phyloP scores from a whole-genome alignment of 1,284 basidiomycete species.

The Pisolithus thermaeus region DNA sequence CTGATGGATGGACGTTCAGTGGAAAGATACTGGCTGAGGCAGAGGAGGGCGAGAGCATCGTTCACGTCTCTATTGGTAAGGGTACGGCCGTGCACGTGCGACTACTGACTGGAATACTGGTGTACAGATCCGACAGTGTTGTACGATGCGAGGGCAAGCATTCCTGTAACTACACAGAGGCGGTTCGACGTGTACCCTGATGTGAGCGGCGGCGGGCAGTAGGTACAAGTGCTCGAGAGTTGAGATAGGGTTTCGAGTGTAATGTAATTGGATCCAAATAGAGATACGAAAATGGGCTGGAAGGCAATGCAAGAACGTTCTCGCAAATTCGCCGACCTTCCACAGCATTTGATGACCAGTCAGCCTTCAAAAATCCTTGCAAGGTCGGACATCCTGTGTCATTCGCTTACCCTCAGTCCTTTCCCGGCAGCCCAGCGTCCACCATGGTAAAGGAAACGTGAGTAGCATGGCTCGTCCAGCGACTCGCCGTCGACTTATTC shows the following conservation, averaged over 20 bases:
- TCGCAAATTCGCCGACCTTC: conserved; percentile 33
- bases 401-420: conserved; percentile 14
- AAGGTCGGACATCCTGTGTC: conserved; percentile 9
- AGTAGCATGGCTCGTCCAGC: conserved; percentile 16
- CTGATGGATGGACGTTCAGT: conserved; percentile 36
- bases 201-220: conserved; percentile 35
- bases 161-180: conserved; percentile 84
- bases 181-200: conserved; percentile 91
- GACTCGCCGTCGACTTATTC: conserved; percentile 9
- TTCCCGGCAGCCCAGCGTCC: conserved; percentile 1
- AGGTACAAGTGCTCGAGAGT: not conserved
- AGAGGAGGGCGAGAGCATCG: conserved; percentile 74
- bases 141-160: conserved; percentile 67
- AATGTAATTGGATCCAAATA: not conserved
- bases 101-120: conserved; percentile 1
- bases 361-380: conserved; percentile 1
- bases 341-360: conserved; percentile 25
- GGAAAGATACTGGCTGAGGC: conserved; percentile 80
- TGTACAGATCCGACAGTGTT: conserved; percentile 66
- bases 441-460: conserved; percentile 70
- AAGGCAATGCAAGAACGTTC: conserved; percentile 26
- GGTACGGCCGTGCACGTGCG: conserved; percentile 4
- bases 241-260: too few relatives aligned
- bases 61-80: conserved; percentile 80
- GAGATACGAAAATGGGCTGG: not conserved